Evolutionary conservation across 2,329 filamentous ascomycete species (phyloP).

Genomic region (Phialocephala sp.): DNA sequence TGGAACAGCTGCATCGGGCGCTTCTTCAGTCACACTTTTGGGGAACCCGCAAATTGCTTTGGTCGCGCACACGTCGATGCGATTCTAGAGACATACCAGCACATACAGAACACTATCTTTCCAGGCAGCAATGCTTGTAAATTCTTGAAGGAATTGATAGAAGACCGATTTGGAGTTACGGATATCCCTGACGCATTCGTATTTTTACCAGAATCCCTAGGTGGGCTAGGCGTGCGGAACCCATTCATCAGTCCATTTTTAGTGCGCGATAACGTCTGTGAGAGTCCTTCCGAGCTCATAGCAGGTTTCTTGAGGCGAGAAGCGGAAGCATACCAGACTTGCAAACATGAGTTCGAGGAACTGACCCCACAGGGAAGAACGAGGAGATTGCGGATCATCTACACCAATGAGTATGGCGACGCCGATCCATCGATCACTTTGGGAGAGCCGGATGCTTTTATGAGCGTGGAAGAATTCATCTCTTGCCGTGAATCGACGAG

Average conservation of each 20-base stretch:
- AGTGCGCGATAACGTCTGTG: constrained; percentile 30
- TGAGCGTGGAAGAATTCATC: constrained; percentile 47
- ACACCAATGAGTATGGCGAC: constrained; percentile 19
- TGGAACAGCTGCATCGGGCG: constrained; percentile 62
- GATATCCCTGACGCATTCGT: constrained; percentile 47
- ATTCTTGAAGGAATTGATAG: constrained; percentile 54
- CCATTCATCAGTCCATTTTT: constrained; percentile 45
- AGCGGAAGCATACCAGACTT: constrained; percentile 42
- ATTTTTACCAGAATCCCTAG: constrained; percentile 45
- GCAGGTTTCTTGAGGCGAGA: constrained; percentile 40
- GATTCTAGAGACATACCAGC: constrained; percentile 55
- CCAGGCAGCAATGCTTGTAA: constrained; percentile 47
- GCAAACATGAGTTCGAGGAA: constrained; percentile 36
- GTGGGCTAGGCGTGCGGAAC: constrained; percentile 47
- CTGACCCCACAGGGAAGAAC: constrained; percentile 36
- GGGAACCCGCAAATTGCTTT: constrained; percentile 57
- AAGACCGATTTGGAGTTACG: constrained; percentile 51
- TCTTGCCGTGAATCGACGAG: constrained; percentile 42
- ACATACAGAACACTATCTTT: constrained; percentile 58
- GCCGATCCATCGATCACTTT: constrained; percentile 16
- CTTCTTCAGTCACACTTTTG: constrained; percentile 63
- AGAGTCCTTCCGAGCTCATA: constrained; percentile 35
- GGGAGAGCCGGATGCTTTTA: constrained; percentile 39
- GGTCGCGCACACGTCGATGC: constrained; percentile 58
- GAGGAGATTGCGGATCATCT: constrained; percentile 19